Evolutionary conservation across 2,329 filamentous ascomycete genomes (phyloP), one percentile per base, ranked within the genome.

Genomic region (Herpotrichia juniperi): DNA sequence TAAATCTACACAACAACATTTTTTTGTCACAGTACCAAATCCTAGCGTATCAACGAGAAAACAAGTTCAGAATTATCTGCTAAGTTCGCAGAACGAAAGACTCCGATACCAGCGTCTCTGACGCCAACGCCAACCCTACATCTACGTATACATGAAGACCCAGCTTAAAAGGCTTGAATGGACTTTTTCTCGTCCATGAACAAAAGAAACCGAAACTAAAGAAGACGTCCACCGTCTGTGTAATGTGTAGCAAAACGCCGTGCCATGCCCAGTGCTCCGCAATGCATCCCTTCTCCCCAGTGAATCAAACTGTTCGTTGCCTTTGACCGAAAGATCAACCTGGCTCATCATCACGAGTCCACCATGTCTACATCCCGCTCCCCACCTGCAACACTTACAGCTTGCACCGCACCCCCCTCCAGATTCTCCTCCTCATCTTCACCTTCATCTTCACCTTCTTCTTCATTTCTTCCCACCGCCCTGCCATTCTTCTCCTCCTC

Each of bases 351-450:
- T 53, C 48, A 66, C 43, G 57, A 61, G 37, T 68, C 67, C 53
- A 65, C 54, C 71, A 73, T 73, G 35, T 70, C 64, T 30, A 69
- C 59, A 45, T 72, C 71, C 28, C 63, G 50, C 34, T 63, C 62
- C 42, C 51, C 48, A 17, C 56, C 60, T 8, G 53, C 56, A n/a
- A 53, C 58, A 26, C 59, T 59, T 58, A 30, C 50, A 64, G 65
- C 21, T 67, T 11, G 56, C 63, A 42, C 64, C 10, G 11, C n/a
- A n/a, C n/a, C n/a, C n/a, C n/a, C n/a, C n/a, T n/a, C n/a, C n/a
- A n/a, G n/a, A n/a, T n/a, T n/a, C n/a, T n/a, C n/a, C n/a, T n/a
- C n/a, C n/a, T n/a, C n/a, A n/a, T n/a, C n/a, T n/a, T n/a, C n/a
- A n/a, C n/a, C n/a, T n/a, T n/a, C n/a, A n/a, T n/a, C n/a, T n/a